A percentile compares a stretch with the other conserved stretches of the same genome.
Evolutionary conservation across 192 early-diverging fungal genomes (phyloP).

Genomic region (Cladochytrium replicatum): DNA sequence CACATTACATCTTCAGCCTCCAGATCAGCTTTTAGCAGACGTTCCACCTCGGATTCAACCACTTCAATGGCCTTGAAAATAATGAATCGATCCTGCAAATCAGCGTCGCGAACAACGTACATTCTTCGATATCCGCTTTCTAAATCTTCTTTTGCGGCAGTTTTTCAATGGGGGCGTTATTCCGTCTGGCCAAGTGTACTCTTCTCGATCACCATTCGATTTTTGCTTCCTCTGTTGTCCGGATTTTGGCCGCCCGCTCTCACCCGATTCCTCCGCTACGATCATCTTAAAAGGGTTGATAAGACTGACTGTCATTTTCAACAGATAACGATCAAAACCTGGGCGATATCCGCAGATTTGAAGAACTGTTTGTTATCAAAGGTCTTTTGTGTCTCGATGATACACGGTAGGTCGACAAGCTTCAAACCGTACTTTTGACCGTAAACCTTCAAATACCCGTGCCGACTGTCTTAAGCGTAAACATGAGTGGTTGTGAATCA

Average conservation of each 20-base stretch:
- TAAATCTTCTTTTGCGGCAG: constrained; percentile 65
- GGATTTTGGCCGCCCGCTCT: constrained; percentile 1
- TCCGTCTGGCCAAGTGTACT: constrained; percentile 70
- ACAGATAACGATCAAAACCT: constrained; percentile 40
- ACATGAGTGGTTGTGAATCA: not conserved
- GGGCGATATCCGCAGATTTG: constrained; percentile 76
- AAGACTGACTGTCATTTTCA: constrained; percentile 5
- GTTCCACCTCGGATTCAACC: constrained; percentile 73
- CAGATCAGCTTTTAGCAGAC: constrained; percentile 61
- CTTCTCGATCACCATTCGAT: constrained; percentile 31
- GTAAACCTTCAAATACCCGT: constrained; percentile 49
- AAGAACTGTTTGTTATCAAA: constrained; percentile 77
- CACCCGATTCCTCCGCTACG: constrained; percentile 27
- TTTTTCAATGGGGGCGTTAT: constrained; percentile 64
- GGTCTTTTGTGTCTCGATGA: constrained; percentile 80
- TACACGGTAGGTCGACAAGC: constrained; percentile 74
- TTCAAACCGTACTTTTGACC: constrained; percentile 45
- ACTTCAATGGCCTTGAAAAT: constrained; percentile 60
- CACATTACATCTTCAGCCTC: constrained; percentile 60
- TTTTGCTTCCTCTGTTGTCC: not conserved
- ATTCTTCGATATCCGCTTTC: constrained; percentile 69
- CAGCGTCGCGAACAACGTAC: constrained; percentile 20
- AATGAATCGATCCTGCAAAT: not conserved
- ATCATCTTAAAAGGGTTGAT: constrained; percentile 34
- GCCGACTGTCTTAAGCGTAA: constrained; percentile 13